These are phyloP conservation scores for Phytopythium ostracodes DNA, from an alignment of 352 stramenopile species.

Conservation along the genomic window DNA sequence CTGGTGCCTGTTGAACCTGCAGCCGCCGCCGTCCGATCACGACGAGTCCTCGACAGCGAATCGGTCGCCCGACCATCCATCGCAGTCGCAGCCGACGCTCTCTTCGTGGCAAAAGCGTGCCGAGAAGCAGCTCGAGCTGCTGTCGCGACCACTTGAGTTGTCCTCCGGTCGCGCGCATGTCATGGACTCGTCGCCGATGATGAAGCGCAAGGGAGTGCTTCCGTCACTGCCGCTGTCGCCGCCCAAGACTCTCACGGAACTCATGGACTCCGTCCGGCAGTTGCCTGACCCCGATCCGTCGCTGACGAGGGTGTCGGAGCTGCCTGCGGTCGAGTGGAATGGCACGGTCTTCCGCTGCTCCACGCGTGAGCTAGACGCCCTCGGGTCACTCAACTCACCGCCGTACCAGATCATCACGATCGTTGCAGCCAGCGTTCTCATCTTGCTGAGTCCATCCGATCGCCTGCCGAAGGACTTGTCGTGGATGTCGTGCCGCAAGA, in stretches of 20 bases:
- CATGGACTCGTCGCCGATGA: conserved; percentile 70
- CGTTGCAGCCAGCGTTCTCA: conserved; percentile 56
- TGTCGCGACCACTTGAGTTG: conserved; percentile 66
- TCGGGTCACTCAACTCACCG: conserved; percentile 34
- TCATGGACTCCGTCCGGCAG: conserved; percentile 47
- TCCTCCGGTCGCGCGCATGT: conserved; percentile 42
- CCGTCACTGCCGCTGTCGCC: conserved; percentile 54
- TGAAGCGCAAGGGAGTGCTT: conserved; percentile 66
- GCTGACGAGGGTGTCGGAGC: conserved; percentile 1
- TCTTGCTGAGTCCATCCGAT: conserved; percentile 65
- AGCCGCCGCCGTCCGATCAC: conserved; percentile 6
- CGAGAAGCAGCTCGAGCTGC: conserved; percentile 60
- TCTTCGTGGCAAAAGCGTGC: conserved; percentile 55
- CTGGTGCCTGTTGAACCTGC: conserved; percentile 53
- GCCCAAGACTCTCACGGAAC: conserved; percentile 54
- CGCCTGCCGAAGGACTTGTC: conserved; percentile 68
- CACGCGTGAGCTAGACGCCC: conserved; percentile 40
- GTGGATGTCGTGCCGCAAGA: conserved; percentile 61
- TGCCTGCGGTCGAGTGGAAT: conserved; percentile 25
- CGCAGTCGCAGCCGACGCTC: not conserved
- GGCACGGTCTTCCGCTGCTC: conserved; percentile 36
- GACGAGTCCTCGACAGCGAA: not conserved
- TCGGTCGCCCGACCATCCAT: not conserved
- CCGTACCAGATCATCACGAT: conserved; percentile 63
- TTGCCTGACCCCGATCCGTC: not conserved